A percentile compares a stretch with the other conserved stretches of the same genome.
phyloP scores from a whole-genome alignment of 768 basidiomycete genomes.

The Kwoniella heveanensis region DNA sequence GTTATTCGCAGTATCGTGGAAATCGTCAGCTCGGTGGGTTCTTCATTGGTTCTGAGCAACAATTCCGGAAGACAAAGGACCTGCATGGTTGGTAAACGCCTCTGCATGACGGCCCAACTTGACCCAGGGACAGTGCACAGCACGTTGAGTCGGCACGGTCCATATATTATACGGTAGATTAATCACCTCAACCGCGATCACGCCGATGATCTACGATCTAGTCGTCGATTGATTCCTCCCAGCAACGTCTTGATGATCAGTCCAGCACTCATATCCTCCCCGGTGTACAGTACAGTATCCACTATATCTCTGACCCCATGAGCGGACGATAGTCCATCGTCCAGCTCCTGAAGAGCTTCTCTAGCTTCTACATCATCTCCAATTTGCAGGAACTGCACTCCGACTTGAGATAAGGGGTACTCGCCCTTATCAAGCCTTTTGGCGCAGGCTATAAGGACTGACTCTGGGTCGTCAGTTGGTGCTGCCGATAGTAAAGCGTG shows the following conservation, averaged over 20 bases:
- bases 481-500: conserved; percentile 49
- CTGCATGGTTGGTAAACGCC: no score
- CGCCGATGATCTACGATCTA: conserved; percentile 53
- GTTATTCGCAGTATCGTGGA: no score
- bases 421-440: conserved; percentile 61
- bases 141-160: no score
- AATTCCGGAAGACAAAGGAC: no score
- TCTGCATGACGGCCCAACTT: no score
- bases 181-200: background rate
- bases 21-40: no score
- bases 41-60: no score
- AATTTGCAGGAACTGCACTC: conserved; percentile 73
- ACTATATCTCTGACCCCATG: conserved; percentile 66
- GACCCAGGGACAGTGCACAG: background rate
- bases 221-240: conserved; percentile 67
- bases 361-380: conserved; percentile 58
- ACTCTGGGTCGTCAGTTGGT: conserved; percentile 58
- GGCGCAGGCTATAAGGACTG: conserved; percentile 57
- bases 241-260: conserved; percentile 67
- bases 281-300: conserved; percentile 66
- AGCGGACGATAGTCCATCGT: conserved; percentile 61
- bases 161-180: no score
- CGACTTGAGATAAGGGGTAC: conserved; percentile 65
- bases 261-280: conserved; percentile 59
- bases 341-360: conserved; percentile 62